A percentile compares a stretch with the other conserved stretches of the same genome.
Conservation (phyloP, 179 eudicot genomes). For the Patellifolia procumbens region DNA sequence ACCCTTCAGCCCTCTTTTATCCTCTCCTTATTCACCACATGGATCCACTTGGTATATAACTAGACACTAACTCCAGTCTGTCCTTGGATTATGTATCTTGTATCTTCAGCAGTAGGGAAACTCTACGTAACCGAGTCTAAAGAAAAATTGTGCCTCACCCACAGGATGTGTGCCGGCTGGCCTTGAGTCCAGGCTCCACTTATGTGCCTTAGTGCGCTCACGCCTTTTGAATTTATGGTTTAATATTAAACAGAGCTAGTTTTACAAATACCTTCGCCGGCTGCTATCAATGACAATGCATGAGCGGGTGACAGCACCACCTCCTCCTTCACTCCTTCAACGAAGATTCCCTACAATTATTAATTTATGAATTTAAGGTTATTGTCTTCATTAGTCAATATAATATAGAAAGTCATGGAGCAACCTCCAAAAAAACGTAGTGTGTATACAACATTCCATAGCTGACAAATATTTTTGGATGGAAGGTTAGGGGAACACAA, state of each 20-base stretch:
- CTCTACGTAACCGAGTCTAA: too few relatives aligned
- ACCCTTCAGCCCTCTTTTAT: too few relatives aligned
- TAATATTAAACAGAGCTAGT: background rate
- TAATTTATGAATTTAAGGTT: conserved; percentile 14
- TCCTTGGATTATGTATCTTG: too few relatives aligned
- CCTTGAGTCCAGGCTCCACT: too few relatives aligned
- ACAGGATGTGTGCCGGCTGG: too few relatives aligned
- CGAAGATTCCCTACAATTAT: conserved; percentile 76
- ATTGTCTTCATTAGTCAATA: conserved; percentile 14
- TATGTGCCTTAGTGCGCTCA: too few relatives aligned
- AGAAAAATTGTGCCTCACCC: too few relatives aligned
- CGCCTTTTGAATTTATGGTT: too few relatives aligned
- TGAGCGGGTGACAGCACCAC: conserved; percentile 98
- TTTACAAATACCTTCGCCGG: conserved; percentile 85
- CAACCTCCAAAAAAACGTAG: background rate
- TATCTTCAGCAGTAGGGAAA: too few relatives aligned
- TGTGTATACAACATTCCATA: background rate
- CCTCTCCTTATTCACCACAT: too few relatives aligned
- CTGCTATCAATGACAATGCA: conserved; percentile 97
- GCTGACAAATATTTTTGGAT: background rate
- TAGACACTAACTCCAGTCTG: too few relatives aligned
- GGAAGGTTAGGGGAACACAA: background rate
- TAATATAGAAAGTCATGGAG: background rate
- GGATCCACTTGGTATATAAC: too few relatives aligned
- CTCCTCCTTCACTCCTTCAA: conserved; percentile 99